phyloP scores from a whole-genome alignment of 129 eudicot genomes.

The Daucus carota region DH1_v3.0 NC_030382.2:23046501-23047000 shows the following conservation, averaged over 20 bases:
- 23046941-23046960: not conserved
- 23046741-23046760: not conserved
- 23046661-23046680: not conserved
- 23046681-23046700: not conserved
- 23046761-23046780: not conserved
- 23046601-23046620: not conserved
- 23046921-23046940: not conserved
- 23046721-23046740: not conserved
- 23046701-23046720: not conserved
- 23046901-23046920: not conserved
- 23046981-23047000: conserved; percentile 23
- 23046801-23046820: not conserved
- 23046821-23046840: not conserved
- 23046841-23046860: not conserved
- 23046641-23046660: not conserved
- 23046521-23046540: not conserved
- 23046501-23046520: not conserved
- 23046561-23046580: not conserved
- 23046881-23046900: not conserved
- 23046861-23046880: not conserved
- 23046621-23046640: not conserved
- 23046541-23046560: not conserved
- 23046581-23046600: not conserved
- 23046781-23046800: not conserved
- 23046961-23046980: not conserved